Evolutionary conservation across 176 grass and related monocot species (phyloP).

Genomic region (Oryza meyeriana): DNA sequence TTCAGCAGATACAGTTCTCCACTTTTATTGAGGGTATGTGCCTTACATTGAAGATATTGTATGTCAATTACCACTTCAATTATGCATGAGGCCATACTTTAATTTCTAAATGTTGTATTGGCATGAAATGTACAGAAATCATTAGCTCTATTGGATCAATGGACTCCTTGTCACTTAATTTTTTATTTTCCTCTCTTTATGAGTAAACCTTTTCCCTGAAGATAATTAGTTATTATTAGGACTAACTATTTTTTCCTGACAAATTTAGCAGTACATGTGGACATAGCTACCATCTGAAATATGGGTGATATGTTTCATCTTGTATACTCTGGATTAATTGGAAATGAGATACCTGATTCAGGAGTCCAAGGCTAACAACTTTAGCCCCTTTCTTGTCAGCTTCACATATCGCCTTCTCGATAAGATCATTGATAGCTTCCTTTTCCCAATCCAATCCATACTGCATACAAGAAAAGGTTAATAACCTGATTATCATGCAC

Average conservation of each 20-base stretch:
- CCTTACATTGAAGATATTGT: conserved; percentile 37
- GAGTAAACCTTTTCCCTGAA: neutral
- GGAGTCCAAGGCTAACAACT: conserved; percentile 59
- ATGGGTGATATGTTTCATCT: neutral
- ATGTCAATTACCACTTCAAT: neutral
- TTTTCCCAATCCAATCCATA: conserved; percentile 52
- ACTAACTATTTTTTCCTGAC: neutral
- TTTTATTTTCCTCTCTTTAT: neutral
- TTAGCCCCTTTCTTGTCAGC: conserved; percentile 56
- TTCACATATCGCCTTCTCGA: conserved; percentile 60
- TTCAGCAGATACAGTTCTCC: conserved; percentile 78
- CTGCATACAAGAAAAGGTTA: conserved; percentile 29
- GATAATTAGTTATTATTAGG: neutral
- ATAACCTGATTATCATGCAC: neutral
- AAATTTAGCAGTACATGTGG: neutral
- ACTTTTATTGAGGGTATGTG: conserved; percentile 60
- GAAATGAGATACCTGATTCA: conserved; percentile 53
- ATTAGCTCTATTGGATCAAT: neutral
- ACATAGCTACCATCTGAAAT: neutral
- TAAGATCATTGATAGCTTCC: conserved; percentile 56
- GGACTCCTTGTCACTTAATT: neutral
- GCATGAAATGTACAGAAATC: neutral
- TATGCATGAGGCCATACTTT: neutral
- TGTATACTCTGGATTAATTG: neutral
- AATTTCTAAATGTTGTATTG: neutral